These are phyloP conservation scores for Colletotrichum sp. DNA, from an alignment of 2,329 filamentous ascomycete genomes.

Conservation along the genomic window DNA sequence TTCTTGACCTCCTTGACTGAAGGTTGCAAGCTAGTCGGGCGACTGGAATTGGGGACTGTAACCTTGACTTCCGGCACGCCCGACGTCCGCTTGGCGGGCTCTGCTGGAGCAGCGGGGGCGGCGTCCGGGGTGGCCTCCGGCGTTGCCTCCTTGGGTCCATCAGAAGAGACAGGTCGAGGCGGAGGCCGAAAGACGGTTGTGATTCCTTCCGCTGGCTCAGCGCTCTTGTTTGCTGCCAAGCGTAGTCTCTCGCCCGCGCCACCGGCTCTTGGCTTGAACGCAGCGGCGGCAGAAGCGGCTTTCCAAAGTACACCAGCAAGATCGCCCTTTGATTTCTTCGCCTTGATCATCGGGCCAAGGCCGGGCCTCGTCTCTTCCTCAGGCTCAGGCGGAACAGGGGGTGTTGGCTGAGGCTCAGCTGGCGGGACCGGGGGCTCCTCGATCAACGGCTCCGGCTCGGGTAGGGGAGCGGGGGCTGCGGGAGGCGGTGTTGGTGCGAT, in stretches of 20 bases:
- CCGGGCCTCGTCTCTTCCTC: conserved; percentile 67
- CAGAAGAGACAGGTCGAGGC: conserved; percentile 46
- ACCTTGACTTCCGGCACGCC: conserved; percentile 64
- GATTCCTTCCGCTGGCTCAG: conserved; percentile 67
- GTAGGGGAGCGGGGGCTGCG: background rate
- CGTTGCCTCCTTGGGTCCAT: conserved; percentile 37
- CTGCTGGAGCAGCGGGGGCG: conserved; percentile 30
- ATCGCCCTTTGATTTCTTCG: conserved; percentile 74
- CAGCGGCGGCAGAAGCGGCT: conserved; percentile 69
- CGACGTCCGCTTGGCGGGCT: conserved; percentile 36
- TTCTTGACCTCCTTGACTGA: conserved; percentile 37
- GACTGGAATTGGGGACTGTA: conserved; percentile 50
- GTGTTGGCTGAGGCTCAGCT: conserved; percentile 18
- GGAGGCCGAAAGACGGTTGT: conserved; percentile 87
- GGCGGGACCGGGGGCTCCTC: background rate
- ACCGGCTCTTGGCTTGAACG: conserved; percentile 86
- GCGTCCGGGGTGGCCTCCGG: conserved; percentile 21
- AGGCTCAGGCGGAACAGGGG: conserved; percentile 31
- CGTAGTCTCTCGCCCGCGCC: conserved; percentile 83
- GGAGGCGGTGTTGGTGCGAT: background rate
- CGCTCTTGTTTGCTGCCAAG: conserved; percentile 60
- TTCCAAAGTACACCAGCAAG: conserved; percentile 80
- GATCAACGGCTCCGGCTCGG: background rate
- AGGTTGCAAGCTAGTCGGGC: conserved; percentile 43
- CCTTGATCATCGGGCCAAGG: conserved; percentile 89